Conservation (phyloP, 192 early-diverging fungal genomes). For the Coemansia furcata region DNA sequence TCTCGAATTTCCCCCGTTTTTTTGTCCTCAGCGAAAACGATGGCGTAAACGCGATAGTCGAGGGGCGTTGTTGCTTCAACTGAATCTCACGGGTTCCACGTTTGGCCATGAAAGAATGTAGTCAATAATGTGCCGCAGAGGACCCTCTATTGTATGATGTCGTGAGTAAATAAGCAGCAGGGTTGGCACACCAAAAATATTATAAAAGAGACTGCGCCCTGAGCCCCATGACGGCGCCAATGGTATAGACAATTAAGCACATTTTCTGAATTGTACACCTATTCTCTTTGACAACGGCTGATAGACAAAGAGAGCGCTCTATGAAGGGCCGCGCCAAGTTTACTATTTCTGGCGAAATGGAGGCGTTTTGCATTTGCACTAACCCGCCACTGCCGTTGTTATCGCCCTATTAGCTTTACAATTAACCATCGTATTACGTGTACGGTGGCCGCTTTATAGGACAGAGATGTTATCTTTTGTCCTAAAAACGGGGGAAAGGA, state of each 20-base stretch:
- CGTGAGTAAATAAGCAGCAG: not conserved
- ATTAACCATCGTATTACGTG: not conserved
- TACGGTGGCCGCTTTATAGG: not conserved
- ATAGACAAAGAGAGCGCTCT: not conserved
- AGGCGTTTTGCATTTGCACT: not conserved
- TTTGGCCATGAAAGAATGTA: not conserved
- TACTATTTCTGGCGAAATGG: not conserved
- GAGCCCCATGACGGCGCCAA: not conserved
- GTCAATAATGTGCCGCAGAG: not conserved
- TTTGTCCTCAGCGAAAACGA: not conserved
- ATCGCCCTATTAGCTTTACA: not conserved
- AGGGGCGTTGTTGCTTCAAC: not conserved
- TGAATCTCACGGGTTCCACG: not conserved
- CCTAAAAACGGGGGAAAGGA: not conserved
- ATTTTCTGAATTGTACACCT: not conserved
- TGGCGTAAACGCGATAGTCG: not conserved
- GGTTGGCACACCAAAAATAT: not conserved
- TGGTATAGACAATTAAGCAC: not conserved
- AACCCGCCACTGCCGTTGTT: constrained; percentile 2
- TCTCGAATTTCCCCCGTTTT: not conserved
- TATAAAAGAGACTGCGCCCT: not conserved
- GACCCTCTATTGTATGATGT: not conserved
- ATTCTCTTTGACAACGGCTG: not conserved
- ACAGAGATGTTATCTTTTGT: not conserved
- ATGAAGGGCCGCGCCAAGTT: constrained; percentile 1